Percentiles rank a stretch among this genome's conserved stretches.
Conservation (phyloP, 2,329 filamentous ascomycete genomes). For the Ampelomyces quisqualis region DNA sequence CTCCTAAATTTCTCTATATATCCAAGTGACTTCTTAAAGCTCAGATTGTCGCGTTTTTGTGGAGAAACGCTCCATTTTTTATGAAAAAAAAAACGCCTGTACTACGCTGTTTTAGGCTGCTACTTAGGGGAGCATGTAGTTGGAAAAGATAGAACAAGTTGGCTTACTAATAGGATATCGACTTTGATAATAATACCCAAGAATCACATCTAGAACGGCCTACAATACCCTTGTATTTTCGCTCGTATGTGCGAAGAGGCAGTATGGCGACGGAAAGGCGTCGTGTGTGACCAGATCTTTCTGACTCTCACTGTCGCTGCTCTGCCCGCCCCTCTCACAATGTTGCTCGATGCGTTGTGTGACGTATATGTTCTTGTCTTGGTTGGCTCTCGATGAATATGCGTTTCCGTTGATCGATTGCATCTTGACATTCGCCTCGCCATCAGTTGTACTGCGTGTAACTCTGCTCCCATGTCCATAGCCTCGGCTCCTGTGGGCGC, state of each 20-base stretch:
- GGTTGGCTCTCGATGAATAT: conserved; percentile 8
- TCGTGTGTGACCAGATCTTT: conserved; percentile 10
- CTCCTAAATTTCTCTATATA: too few species aligned
- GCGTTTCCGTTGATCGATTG: conserved; percentile 6
- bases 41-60: too few species aligned
- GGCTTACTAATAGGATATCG: too few species aligned
- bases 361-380: conserved; percentile 17
- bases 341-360: conserved; percentile 15
- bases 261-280: not conserved
- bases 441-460: conserved; percentile 4
- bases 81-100: too few species aligned
- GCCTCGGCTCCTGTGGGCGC: conserved; percentile 3
- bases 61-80: too few species aligned
- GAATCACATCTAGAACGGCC: too few species aligned
- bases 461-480: conserved; percentile 6
- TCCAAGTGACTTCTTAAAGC: too few species aligned
- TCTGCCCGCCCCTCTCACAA: conserved; percentile 5
- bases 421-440: conserved; percentile 15
- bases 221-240: too few species aligned
- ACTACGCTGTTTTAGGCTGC: too few species aligned
- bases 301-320: conserved; percentile 12
- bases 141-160: too few species aligned
- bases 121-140: too few species aligned
- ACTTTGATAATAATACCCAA: too few species aligned
- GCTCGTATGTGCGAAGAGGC: not conserved